Evolutionary conservation across 2,329 filamentous ascomycete genomes (phyloP), one percentile per base, ranked within the genome.

Genomic region (Diaporthe citrichinensis): DNA sequence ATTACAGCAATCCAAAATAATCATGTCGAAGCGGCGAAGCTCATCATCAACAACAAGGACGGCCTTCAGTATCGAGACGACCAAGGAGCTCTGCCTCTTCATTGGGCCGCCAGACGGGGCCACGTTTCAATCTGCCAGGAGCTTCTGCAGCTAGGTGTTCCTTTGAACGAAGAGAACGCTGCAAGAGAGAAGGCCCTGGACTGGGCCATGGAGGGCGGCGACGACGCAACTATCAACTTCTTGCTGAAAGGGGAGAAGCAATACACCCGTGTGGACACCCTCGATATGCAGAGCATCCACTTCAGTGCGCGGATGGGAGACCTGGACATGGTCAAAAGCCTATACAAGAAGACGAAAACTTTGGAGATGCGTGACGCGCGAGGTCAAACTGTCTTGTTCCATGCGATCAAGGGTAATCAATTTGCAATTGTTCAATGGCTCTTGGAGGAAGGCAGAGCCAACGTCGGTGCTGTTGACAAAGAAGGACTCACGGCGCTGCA

Each of bases 391-490:
- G 53, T 31, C 53, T 20, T 55, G 53, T 55, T 55, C 53, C 53
- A 55, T 55, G 53, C 53, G 25, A 55, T 55, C 53, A 55, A 55
- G 53, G 53, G 53, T 4, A 31, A 55, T 31, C 53, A 55, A 55
- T 4, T 55, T 25, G 53, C 53, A 31, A 55, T 31, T 31, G 28
- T 55, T 15, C 53, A 31, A 20, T 55, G 53, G 53, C 53, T 55
- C 53, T 55, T 55, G 53, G 53, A 55, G 53, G 53, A 55, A 55
- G 53, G 53, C 53, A 55, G 25, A 55, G 53, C 53, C 53, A 55
- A 55, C 53, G 53, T 55, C 53, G 53, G 53, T 0, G 53, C 53
- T 55, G 53, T 55, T 31, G 53, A 55, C 53, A 55, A 31, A 31
- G 53, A 55, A 31, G 53, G 53, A 31, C 53, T 55, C 25, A 55